Percentiles rank a stretch among this genome's conserved stretches.
phyloP scores from a whole-genome alignment of 495 filamentous ascomycete genomes.

The Hypoxylon perforatum region DNA sequence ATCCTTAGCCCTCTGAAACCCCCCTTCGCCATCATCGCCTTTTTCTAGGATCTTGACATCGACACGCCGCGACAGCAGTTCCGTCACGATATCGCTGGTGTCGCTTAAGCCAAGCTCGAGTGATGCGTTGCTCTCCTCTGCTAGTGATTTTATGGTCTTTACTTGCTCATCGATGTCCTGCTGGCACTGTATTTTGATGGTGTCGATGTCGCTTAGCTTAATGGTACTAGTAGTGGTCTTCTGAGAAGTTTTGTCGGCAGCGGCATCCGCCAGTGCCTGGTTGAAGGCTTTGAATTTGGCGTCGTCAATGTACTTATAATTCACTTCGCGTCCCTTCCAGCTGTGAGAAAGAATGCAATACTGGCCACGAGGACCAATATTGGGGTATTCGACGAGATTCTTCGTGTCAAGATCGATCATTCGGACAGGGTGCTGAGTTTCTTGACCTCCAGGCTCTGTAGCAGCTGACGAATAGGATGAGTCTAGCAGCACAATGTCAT shows the following conservation, averaged over 20 bases:
- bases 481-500: slow-evolving; percentile 44
- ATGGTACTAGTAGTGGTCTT: slow-evolving; percentile 8
- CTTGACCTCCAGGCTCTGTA: slow-evolving; percentile 27
- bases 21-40: slow-evolving; percentile 24
- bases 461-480: slow-evolving; percentile 16
- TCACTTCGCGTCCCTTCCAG: slow-evolving; percentile 59
- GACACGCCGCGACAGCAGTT: slow-evolving; percentile 22
- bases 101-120: slow-evolving; percentile 31
- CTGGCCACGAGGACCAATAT: slow-evolving; percentile 44
- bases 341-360: slow-evolving; percentile 62
- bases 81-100: slow-evolving; percentile 18
- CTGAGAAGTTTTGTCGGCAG: slow-evolving; percentile 2
- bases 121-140: slow-evolving; percentile 13
- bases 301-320: slow-evolving; percentile 47
- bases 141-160: slow-evolving; percentile 17
- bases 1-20: slow-evolving; percentile 25
- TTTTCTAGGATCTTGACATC: slow-evolving; percentile 25
- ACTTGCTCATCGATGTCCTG: slow-evolving; percentile 44
- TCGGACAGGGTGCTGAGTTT: slow-evolving; percentile 42
- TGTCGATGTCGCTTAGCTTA: slow-evolving; percentile 24
- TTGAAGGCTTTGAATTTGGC: slow-evolving; percentile 28
- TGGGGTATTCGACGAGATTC: slow-evolving; percentile 49
- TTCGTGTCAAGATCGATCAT: slow-evolving; percentile 61
- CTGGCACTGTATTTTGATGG: slow-evolving; percentile 32
- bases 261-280: slow-evolving; percentile 1